These are phyloP conservation scores for Chaetomium fimeti DNA, from an alignment of 495 filamentous ascomycete species.

Conservation along the genomic window DNA sequence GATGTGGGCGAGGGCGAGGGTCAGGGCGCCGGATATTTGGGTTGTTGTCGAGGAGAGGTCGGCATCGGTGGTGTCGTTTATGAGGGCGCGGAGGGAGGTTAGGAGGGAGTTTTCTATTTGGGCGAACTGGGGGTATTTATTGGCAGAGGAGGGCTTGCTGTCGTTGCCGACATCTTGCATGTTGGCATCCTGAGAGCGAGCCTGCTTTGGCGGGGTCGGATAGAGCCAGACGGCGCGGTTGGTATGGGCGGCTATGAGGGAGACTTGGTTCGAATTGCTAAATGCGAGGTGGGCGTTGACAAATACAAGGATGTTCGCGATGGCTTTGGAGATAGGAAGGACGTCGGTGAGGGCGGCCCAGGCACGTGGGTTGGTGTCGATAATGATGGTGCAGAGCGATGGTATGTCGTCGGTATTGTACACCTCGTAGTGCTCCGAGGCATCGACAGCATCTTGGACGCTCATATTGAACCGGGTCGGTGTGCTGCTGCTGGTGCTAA, in stretches of 20 bases:
- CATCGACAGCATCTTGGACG: conserved; percentile 77
- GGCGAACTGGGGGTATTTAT: conserved; percentile 92
- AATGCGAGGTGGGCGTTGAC: conserved; percentile 93
- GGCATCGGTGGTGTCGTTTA: conserved; percentile 59
- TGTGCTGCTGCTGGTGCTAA: neutral
- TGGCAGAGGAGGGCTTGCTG: conserved; percentile 55
- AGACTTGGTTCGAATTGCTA: conserved; percentile 88
- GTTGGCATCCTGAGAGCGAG: conserved; percentile 40
- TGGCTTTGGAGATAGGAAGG: conserved; percentile 78
- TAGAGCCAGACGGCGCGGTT: conserved; percentile 87
- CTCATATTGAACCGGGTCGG: conserved; percentile 29
- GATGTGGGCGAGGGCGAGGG: conserved; percentile 84
- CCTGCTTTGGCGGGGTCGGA: conserved; percentile 49
- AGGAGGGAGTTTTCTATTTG: conserved; percentile 77
- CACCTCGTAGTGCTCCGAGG: conserved; percentile 76
- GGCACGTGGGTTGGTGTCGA: conserved; percentile 95
- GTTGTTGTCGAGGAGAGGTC: conserved; percentile 66
- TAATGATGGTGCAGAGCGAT: conserved; percentile 83
- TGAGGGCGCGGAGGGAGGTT: conserved; percentile 63
- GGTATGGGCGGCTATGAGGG: conserved; percentile 85
- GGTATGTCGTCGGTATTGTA: conserved; percentile 65
- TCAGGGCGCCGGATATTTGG: conserved; percentile 86
- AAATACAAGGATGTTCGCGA: conserved; percentile 92
- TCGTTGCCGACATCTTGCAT: conserved; percentile 43
- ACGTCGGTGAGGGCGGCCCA: conserved; percentile 76